Base-by-base conservation (phyloP, 1,139 yeast genomes). In the Protomyces pachydermus region DNA sequence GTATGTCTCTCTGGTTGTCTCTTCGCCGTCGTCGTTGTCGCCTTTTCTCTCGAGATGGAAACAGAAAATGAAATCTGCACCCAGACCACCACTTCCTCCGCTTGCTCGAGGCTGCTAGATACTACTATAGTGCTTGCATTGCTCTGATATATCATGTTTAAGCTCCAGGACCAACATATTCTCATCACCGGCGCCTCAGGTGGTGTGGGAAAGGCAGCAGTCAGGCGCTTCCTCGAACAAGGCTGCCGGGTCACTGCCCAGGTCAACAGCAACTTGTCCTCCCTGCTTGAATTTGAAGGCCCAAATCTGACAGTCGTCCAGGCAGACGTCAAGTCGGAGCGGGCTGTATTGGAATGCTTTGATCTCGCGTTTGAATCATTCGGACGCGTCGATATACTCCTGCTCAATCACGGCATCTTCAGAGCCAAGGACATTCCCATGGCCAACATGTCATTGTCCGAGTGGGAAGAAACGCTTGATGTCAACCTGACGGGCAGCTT, bases 121-220 rank as follows among this genome's bases (percentile, higher is more conserved):
- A 9, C 16, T n/a, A 14, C 4, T 9, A 37, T 5, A 28, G 32
- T 28, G 32, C 32, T 28, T 28, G 8, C 8, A 28, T 28, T 28
- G 32, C 32, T 20, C 32, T 28, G 32, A 6, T 28, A 6, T 6
- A 28, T 3, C 32, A 37, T 48, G 61, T 53, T 48, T 45, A 52
- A 58, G 34, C 28, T 58, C 2, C 14, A 28, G 8, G 52, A 55
- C 2, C 56, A 52, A 20, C 62, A 58, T 32, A 56, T 58, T 2
- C 56, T 58, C 38, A 53, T 58, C 38, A 52, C 62, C 5, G 62
- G 62, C 1, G 62, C 62, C 10, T 58, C 62, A 16, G 62, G 62
- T 9, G 62, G 54, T 25, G 62, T 58, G n/a, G 62, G 62, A 20
- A 42, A 37, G 3, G 56, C 42, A 4, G 48, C 52, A 20, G 62